phyloP scores from a whole-genome alignment of 352 stramenopile species.

The Vaucheria bursata region DNA sequence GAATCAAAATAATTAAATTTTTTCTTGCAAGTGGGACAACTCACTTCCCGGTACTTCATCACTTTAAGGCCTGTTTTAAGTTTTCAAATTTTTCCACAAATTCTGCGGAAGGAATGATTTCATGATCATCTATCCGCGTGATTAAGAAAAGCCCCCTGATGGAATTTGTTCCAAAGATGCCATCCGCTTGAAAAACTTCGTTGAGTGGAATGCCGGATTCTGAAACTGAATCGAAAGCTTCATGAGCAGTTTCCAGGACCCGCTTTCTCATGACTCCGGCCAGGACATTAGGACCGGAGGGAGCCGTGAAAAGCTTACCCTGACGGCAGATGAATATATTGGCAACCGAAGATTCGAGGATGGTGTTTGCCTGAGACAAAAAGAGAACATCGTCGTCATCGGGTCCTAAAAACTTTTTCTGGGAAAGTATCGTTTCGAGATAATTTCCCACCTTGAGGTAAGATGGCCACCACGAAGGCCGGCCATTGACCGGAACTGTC shows the following conservation, averaged over 20 bases:
- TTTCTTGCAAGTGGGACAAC: neutral
- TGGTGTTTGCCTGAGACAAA: neutral
- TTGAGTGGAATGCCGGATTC: neutral
- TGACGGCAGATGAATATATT: neutral
- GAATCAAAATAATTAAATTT: neutral
- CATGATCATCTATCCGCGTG: neutral
- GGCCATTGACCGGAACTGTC: neutral
- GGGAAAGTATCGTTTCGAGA: neutral
- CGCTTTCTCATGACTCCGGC: neutral
- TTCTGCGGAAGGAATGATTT: neutral
- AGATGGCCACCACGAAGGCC: neutral
- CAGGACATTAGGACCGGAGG: neutral
- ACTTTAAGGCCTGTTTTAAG: neutral
- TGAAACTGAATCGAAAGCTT: neutral
- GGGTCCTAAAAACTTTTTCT: neutral
- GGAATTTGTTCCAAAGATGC: neutral
- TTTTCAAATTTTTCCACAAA: neutral
- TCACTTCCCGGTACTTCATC: neutral
- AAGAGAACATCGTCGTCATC: neutral
- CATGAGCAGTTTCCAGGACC: neutral
- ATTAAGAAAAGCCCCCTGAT: neutral
- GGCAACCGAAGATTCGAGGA: neutral
- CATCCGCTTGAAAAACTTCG: neutral
- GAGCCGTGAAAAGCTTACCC: neutral
- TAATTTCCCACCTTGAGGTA: neutral